Conservation (phyloP, 2,329 filamentous ascomycete genomes). For the Aspergillus puulaauensis region DNA sequence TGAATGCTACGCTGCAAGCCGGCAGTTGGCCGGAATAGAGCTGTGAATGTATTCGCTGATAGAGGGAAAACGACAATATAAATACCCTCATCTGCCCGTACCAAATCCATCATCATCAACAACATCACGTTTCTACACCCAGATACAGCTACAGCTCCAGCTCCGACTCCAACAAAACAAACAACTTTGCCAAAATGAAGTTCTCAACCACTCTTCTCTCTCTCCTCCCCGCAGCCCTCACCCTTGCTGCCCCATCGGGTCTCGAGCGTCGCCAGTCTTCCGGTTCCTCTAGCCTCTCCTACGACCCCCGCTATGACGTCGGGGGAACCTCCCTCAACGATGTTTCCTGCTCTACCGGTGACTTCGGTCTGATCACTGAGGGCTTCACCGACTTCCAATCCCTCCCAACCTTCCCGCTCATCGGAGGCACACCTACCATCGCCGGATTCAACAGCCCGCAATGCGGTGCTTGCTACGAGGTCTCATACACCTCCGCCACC, state of each 20-base stretch:
- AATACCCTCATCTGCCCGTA: not conserved
- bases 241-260: constrained; percentile 22
- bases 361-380: constrained; percentile 32
- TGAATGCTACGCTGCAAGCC: too few relatives aligned
- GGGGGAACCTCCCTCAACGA: constrained; percentile 52
- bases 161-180: not conserved
- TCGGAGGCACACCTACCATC: constrained; percentile 52
- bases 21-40: too few relatives aligned
- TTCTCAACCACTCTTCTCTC: constrained; percentile 20
- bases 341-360: constrained; percentile 47
- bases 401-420: constrained; percentile 48
- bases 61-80: not conserved
- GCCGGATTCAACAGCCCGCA: constrained; percentile 46
- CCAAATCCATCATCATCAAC: not conserved
- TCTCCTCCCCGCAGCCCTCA: constrained; percentile 21
- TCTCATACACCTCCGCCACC: constrained; percentile 44
- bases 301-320: constrained; percentile 70
- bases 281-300: constrained; percentile 57
- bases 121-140: not conserved
- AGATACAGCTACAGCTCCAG: not conserved
- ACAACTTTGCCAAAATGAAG: constrained; percentile 25
- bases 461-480: constrained; percentile 55
- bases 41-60: not conserved
- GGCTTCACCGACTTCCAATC: constrained; percentile 43
- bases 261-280: constrained; percentile 14